phyloP scores from a whole-genome alignment of 2,329 filamentous ascomycete species.

The Paraconiothyrium sp. region DNA sequence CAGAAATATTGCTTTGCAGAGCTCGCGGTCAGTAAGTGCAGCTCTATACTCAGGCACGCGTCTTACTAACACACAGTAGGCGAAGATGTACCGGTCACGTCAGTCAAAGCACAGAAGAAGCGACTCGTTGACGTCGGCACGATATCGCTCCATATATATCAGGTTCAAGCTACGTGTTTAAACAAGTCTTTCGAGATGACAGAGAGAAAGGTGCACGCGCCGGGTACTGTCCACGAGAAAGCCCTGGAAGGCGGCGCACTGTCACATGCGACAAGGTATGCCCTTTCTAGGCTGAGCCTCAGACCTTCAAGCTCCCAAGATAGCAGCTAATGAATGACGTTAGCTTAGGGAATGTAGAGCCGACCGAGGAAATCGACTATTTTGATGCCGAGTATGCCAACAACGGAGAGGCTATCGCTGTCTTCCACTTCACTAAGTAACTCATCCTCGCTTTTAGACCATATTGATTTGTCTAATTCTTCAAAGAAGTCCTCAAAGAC shows the following conservation, averaged over 20 bases:
- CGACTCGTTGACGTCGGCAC: slow-evolving; percentile 21
- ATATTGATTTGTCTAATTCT: neutral
- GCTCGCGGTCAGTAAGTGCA: slow-evolving; percentile 20
- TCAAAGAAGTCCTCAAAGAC: slow-evolving; percentile 33
- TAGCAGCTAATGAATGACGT: slow-evolving; percentile 8
- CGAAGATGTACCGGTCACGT: neutral
- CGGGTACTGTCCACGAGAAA: slow-evolving; percentile 26
- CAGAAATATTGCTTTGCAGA: slow-evolving; percentile 29
- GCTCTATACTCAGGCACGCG: slow-evolving; percentile 14
- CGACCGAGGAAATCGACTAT: slow-evolving; percentile 18
- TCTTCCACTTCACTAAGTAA: slow-evolving; percentile 31
- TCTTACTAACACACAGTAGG: slow-evolving; percentile 7
- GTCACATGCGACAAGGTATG: slow-evolving; percentile 21
- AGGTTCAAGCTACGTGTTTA: slow-evolving; percentile 16
- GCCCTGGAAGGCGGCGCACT: slow-evolving; percentile 26
- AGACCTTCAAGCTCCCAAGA: neutral
- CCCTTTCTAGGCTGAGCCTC: neutral
- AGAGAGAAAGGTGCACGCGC: slow-evolving; percentile 31
- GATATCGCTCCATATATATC: slow-evolving; percentile 25
- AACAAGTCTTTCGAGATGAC: neutral
- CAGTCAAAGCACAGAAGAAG: slow-evolving; percentile 9
- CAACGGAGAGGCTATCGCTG: slow-evolving; percentile 23
- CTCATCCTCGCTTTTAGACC: neutral
- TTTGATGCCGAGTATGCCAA: slow-evolving; percentile 14
- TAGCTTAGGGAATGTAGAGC: slow-evolving; percentile 15